Conservation (phyloP, 805 yeast genomes). For the Scheffersomyces amazonensis region DNA sequence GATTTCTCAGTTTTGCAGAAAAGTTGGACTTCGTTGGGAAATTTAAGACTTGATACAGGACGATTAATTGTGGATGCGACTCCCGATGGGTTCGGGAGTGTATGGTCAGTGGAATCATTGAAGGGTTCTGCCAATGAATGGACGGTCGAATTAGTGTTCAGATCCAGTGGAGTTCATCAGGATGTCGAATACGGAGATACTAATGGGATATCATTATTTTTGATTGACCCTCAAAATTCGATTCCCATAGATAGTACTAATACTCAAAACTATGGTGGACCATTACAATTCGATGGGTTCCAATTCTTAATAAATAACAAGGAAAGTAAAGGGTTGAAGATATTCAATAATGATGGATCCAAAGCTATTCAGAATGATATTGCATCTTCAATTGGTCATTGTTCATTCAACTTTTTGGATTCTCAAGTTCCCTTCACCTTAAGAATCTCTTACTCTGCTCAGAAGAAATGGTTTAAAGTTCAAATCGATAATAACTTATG, state of each 20-base stretch:
- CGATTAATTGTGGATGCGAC: constrained; percentile 14
- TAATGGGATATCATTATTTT: constrained; percentile 63
- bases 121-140: constrained; percentile 32
- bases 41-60: constrained; percentile 88
- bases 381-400: constrained; percentile 47
- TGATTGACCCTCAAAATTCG: constrained; percentile 27
- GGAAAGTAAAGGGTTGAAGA: constrained; percentile 51
- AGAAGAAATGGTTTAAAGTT: constrained; percentile 50
- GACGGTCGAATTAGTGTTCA: constrained; percentile 60
- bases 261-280: constrained; percentile 49
- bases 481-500: constrained; percentile 72
- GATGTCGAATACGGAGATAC: constrained; percentile 23
- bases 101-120: constrained; percentile 18
- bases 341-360: constrained; percentile 60
- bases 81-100: constrained; percentile 15
- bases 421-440: constrained; percentile 68
- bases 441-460: constrained; percentile 57
- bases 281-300: constrained; percentile 58
- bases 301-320: constrained; percentile 55
- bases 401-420: constrained; percentile 59
- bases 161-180: constrained; percentile 49
- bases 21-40: constrained; percentile 47
- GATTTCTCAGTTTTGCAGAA: constrained; percentile 18
- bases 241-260: constrained; percentile 9
- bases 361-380: constrained; percentile 26